Evolutionary conservation across 1,284 basidiomycete genomes (phyloP).

Genomic region (Fomes fomentarius): DNA sequence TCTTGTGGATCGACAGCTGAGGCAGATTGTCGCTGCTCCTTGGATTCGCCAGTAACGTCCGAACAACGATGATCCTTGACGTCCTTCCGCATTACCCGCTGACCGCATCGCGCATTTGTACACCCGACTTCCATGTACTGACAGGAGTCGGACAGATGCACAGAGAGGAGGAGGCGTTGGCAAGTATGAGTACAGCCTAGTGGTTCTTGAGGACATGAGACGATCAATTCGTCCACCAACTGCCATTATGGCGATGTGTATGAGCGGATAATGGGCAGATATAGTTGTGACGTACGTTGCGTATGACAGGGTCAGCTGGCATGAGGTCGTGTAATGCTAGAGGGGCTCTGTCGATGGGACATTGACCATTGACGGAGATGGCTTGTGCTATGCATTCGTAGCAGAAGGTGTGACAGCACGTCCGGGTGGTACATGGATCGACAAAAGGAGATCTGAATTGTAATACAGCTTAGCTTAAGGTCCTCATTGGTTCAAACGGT

Average conservation of each 20-base stretch:
- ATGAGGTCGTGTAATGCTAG: constrained; percentile 55
- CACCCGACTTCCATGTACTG: constrained; percentile 60
- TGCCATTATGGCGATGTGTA: constrained; percentile 35
- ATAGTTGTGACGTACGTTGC: constrained; percentile 59
- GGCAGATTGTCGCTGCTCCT: neutral
- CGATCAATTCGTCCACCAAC: constrained; percentile 85
- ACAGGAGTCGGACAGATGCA: constrained; percentile 68
- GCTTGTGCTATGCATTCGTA: constrained; percentile 73
- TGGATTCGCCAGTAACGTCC: neutral
- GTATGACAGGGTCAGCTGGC: constrained; percentile 70
- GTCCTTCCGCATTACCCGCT: constrained; percentile 49
- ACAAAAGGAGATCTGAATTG: constrained; percentile 70
- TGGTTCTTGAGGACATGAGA: constrained; percentile 65
- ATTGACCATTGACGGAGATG: constrained; percentile 63
- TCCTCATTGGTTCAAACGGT: neutral
- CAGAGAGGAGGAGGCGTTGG: constrained; percentile 69
- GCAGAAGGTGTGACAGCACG: constrained; percentile 87
- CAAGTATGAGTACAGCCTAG: constrained; percentile 68
- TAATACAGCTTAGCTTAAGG: constrained; percentile 3
- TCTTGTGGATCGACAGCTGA: neutral
- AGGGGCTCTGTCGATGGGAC: constrained; percentile 82
- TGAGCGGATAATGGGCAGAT: constrained; percentile 14
- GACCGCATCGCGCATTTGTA: constrained; percentile 47
- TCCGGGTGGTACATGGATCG: constrained; percentile 71
- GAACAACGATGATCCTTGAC: constrained; percentile 20